Base-by-base conservation (phyloP, 441 rosid genomes). In the Manihot esculenta region DNA sequence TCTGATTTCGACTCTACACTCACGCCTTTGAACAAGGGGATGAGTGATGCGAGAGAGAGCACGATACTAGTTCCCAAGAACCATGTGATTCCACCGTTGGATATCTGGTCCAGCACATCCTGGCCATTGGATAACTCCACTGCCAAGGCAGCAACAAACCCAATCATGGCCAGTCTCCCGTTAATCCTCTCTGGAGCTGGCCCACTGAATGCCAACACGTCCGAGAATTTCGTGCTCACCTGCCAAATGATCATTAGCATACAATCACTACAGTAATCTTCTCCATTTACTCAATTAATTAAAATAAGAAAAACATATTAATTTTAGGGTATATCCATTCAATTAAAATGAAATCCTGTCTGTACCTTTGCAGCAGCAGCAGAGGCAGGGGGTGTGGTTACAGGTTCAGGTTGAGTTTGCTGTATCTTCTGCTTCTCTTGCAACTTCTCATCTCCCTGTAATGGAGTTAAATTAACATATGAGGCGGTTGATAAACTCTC, bases 121-220 rank as follows among this genome's bases (percentile, higher is more conserved):
- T 93, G 87, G 7, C 94, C 94, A 5, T 84, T 86, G 26, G 85
- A 77, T 13, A 89, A 23, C 68, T 93, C 94, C 64, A 87, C 82
- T 5, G 86, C 93, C 47, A 93, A 58, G 5, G 98, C 98, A 0
- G 93, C 85, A 2, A 87, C 95, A 64, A 93, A 90, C 0, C 97
- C 97, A 1, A 89, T 74, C 98, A 93, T 90, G 5, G 98, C 98
- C 20, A 93, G 79, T 61, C 96, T 83, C 0, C 98, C 95, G 66
- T 93, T 93, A 21, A 93, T 90, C 72, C 96, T 89, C 82, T 93
- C 98, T 18, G 96, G 98, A 6, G 91, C 97, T 5, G 98, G 97
- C 33, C 97, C 98, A 33, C 92, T 79, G 54, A 90, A 93, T 10
- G 98, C 98, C 18, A 92, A 72, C 62, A 90, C 68, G 27, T 92